Evolutionary conservation across 495 filamentous ascomycete genomes (phyloP), one percentile per base, ranked within the genome.

Genomic region (Ramalina peruviana): DNA sequence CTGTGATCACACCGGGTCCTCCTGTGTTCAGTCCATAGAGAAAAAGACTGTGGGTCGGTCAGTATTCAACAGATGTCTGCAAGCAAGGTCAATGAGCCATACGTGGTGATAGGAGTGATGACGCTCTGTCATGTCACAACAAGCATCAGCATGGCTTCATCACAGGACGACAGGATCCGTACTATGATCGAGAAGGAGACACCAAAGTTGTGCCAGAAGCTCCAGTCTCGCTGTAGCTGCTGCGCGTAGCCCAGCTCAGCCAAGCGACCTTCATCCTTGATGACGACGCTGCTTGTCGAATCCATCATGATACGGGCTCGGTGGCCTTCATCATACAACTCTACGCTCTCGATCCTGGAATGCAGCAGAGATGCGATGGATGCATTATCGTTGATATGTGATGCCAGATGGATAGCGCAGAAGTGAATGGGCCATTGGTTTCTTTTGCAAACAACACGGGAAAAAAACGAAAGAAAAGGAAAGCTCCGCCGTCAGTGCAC

Each of bases 101-200:
- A 57, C 10, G 77, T 81, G 6, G 75, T 77, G 46, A 79, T 69
- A 45, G 77, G 77, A 3, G 77, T 81, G 53, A 80, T 72, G 13
- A 80, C 77, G 48, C 72, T 75, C 75, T 79, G 48, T 16, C 36
- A 23, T 19, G 15, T 12, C n/a, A 40, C 39, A 33, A 33, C 6
- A 23, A 27, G 19, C 3, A 37, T 62, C 33, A 54, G 51, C 17
- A 45, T 17, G 2, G 3, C 16, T 36, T 3, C 12, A 3, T 43
- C 10, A 17, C 27, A 17, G 17, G 40, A 36, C 33, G 6, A 20
- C 19, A 41, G 19, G 15, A 47, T 15, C 63, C 73, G 53, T 49
- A 76, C 74, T 56, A 81, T 81, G 55, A 81, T 80, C 5, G 75
- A 78, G 62, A 80, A 80, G 4, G 74, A 79, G 40, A 79, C 72